Evolutionary conservation across 2,329 filamentous ascomycete genomes (phyloP), one percentile per base, ranked within the genome.

Genomic region (Penicillium sp.): DNA sequence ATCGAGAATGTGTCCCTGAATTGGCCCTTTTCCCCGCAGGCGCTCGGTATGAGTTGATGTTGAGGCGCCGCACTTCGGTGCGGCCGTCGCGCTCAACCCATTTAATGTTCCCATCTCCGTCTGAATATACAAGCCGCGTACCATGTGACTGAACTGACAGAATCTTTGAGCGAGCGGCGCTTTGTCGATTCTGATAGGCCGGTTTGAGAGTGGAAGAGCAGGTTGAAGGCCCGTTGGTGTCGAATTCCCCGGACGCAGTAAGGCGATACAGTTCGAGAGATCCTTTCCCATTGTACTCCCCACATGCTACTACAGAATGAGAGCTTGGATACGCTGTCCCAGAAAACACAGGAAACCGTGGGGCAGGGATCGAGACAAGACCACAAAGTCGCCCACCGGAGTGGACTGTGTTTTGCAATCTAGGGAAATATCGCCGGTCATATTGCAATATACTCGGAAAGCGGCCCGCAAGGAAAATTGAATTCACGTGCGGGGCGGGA

Each of bases 381-480:
- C 88, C 89, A 56, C 90, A 92, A 11, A 97, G 84, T 6, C 90
- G 84, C 0, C 91, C 92, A 2, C 93, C 93, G 0, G 92, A 96
- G 76, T 96, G 88, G 9, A 97, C 88, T 0, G 92, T 92, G 6
- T 88, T 89, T 63, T 88, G 85, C 7, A 97, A 85, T 17, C 86
- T 86, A 0, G 92, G 91, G 70, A 97, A 96, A 76, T 87, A 92
- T 49, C 94, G 89, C 3, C 93, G 87, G 73, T 97, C 93, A 77
- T 97, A 98, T 72, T 92, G 90, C 3, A 97, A 81, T 60, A 97
- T 91, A 70, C 88, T 93, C 5, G 93, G 91, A 73, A 97, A 97
- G 17, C 94, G 87, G 0, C 94, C 94, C 5, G 90, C 92, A 41
- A 97, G 88, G 79, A 93, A 94, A 46, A 98, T 95, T 31, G 95